Evolutionary conservation across 2,329 filamentous ascomycete genomes (phyloP), one percentile per base, ranked within the genome.

Genomic region (Paraphoma chrysanthemicola): DNA sequence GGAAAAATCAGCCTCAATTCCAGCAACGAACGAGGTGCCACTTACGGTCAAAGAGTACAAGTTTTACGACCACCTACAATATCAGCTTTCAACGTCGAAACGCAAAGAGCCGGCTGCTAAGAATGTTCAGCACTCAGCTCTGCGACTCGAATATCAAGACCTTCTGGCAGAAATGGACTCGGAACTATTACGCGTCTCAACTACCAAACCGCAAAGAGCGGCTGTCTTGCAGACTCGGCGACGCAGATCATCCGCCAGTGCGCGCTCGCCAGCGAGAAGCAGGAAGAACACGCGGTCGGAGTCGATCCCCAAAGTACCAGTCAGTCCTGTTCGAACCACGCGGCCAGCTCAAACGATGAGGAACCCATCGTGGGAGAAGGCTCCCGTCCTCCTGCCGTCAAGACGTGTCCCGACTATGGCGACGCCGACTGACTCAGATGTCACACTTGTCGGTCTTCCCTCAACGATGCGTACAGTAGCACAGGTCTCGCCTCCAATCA

Each of bases 31-130:
- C 11, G 66, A 64, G 16, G 12, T 54, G 11, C 38, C 43, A 3
- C 29, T 43, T 12, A 6, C 52, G 29, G 42, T 51, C 2, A 67
- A 60, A 6, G 65, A 69, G 9, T 64, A 75, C 51, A 67, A 51
- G 8, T 78, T 78, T 43, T 67, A 77, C 30, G 57, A 60, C 10
- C 76, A 78, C 59, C 54, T 72, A 5, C 51, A 70, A 33, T 60
- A 75, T 41, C 73, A 74, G 46, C 48, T 75, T 6, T 63, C 59
- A 6, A 48, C 62, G 3, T 49, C 58, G 6, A 66, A 66, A 30
- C 51, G 57, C 4, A 36, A 16, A 3, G 46, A 55, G 1, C 38
- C 53, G 5, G 58, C 62, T 7, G n/a, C 43, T 14, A 49, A 54
- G 23, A 31, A 49, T 23, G 44, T 53, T 7, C 56, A 54, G 39